A percentile compares a stretch with the other conserved stretches of the same genome.
Conservation (phyloP, 1,284 basidiomycete species). For the Moesziomyces aphidis region DNA sequence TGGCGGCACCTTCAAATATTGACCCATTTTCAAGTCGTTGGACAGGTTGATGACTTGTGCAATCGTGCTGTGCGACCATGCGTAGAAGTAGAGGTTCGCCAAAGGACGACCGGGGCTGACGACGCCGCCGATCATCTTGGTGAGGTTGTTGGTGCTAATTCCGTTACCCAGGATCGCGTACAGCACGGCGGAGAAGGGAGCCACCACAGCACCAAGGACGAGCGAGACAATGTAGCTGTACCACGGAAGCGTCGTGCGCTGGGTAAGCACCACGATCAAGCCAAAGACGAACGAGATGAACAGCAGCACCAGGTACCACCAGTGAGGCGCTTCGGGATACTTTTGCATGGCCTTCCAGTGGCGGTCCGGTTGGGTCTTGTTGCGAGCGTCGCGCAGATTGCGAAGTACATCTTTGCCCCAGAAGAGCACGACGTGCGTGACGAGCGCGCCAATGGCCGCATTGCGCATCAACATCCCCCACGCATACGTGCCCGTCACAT, state of each 20-base stretch:
- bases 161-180: constrained; percentile 42
- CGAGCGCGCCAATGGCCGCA: constrained; percentile 71
- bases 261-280: constrained; percentile 37
- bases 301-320: constrained; percentile 62
- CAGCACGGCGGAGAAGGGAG: constrained; percentile 39
- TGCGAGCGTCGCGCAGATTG: constrained; percentile 72
- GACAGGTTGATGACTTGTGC: constrained; percentile 42
- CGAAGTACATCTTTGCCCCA: constrained; percentile 53
- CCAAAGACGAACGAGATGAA: constrained; percentile 43
- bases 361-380: constrained; percentile 73
- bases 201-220: constrained; percentile 34
- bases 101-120: constrained; percentile 44
- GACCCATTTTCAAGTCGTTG: constrained; percentile 51
- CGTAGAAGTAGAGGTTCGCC: constrained; percentile 52
- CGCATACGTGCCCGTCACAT: constrained; percentile 71
- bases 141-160: constrained; percentile 39
- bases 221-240: constrained; percentile 46
- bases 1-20: constrained; percentile 58
- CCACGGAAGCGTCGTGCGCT: constrained; percentile 52
- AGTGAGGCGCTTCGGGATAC: constrained; percentile 62
- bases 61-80: constrained; percentile 48
- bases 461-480: constrained; percentile 72
- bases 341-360: constrained; percentile 70
- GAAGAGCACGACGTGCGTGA: constrained; percentile 74
- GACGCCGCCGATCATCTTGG: constrained; percentile 51